Evolutionary conservation across 768 basidiomycete species (phyloP).

Genomic region (Suillus decipiens): DNA sequence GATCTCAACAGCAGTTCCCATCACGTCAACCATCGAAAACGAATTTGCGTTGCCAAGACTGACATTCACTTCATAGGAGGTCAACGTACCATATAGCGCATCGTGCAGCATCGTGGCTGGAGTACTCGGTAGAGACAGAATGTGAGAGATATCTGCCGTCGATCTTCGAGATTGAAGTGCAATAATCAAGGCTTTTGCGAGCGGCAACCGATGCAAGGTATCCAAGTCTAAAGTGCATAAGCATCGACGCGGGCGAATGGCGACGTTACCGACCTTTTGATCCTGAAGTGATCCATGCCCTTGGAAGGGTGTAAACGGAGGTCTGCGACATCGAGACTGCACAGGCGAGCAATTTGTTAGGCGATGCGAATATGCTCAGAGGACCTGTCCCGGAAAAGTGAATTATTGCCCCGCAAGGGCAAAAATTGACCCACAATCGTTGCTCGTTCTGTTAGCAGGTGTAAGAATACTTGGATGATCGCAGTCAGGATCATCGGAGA

Average conservation of each 20-base stretch:
- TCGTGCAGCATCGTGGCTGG: slow-evolving; percentile 45
- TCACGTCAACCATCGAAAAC: slow-evolving; percentile 47
- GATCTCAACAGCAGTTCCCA: slow-evolving; percentile 47
- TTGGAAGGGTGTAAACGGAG: slow-evolving; percentile 48
- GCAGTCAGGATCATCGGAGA: slow-evolving; percentile 53
- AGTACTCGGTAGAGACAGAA: slow-evolving; percentile 46
- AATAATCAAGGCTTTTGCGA: slow-evolving; percentile 28
- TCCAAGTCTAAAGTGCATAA: slow-evolving; percentile 33
- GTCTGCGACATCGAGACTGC: slow-evolving; percentile 48
- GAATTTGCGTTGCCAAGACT: slow-evolving; percentile 40
- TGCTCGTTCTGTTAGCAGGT: slow-evolving; percentile 42
- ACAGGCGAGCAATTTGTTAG: slow-evolving; percentile 58
- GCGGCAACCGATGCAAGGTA: slow-evolving; percentile 29
- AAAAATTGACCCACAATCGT: slow-evolving; percentile 46
- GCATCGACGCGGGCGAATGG: slow-evolving; percentile 5
- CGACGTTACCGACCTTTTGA: slow-evolving; percentile 21
- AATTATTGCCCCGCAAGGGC: not conserved
- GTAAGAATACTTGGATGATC: slow-evolving; percentile 49
- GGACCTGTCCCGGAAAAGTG: slow-evolving; percentile 48
- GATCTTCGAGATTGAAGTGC: slow-evolving; percentile 54
- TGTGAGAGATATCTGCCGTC: slow-evolving; percentile 61
- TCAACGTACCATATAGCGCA: slow-evolving; percentile 48
- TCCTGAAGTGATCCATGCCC: slow-evolving; percentile 20
- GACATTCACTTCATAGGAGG: slow-evolving; percentile 44
- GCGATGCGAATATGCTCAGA: slow-evolving; percentile 54